Percentiles rank a stretch among this genome's conserved stretches.
These are phyloP conservation scores for Hypoxylon sp. DNA, from an alignment of 2,329 filamentous ascomycete genomes.

Conservation along the genomic window DNA sequence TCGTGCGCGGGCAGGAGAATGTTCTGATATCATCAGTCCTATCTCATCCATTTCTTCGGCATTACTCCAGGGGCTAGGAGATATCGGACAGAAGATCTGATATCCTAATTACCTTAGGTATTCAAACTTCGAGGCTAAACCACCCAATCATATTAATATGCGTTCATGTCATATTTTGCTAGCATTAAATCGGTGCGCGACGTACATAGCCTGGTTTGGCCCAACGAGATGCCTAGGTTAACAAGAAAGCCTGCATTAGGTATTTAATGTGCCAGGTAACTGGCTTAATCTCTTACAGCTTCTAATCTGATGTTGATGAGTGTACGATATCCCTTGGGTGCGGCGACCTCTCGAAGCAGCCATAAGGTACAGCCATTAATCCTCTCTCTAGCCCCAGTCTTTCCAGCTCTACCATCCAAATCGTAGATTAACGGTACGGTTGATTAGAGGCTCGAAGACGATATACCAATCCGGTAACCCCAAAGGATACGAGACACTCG, in stretches of 20 bases:
- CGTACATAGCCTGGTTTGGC: background rate
- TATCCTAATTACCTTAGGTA: too few species aligned
- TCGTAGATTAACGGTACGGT: background rate
- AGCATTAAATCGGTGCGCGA: too few species aligned
- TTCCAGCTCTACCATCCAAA: slow-evolving; percentile 1
- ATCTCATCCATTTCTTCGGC: too few species aligned
- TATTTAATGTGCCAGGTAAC: background rate
- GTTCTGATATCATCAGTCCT: too few species aligned
- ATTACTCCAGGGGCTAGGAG: too few species aligned
- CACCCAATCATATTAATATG: too few species aligned
- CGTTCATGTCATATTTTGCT: too few species aligned
- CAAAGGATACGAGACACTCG: background rate
- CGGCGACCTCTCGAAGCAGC: background rate
- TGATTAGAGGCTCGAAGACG: background rate
- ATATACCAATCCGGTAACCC: background rate
- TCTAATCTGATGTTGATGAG: background rate
- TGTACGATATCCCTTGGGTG: background rate
- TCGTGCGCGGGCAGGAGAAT: slow-evolving; percentile 52
- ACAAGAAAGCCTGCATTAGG: background rate
- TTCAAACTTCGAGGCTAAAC: too few species aligned
- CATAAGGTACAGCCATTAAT: background rate
- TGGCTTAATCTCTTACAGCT: background rate
- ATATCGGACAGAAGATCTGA: too few species aligned
- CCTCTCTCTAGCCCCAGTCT: background rate
- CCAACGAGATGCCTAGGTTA: background rate